phyloP scores from a whole-genome alignment of 2,329 filamentous ascomycete genomes.

The Proliferodiscus dingleyae region DNA sequence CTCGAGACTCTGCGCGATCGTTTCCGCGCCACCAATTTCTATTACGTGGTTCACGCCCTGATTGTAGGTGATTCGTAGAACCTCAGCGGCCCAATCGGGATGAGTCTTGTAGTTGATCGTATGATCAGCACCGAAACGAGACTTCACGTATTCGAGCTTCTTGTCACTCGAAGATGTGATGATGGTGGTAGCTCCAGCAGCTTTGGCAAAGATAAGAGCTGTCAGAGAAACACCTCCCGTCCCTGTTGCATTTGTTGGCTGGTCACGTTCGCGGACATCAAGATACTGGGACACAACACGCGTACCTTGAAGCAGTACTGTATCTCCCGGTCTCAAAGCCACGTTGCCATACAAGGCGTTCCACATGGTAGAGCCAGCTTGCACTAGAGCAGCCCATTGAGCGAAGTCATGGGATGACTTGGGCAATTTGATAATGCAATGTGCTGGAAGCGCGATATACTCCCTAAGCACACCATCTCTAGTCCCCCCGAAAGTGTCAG shows the following conservation, averaged over 20 bases:
- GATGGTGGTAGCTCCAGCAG: constrained; percentile 40
- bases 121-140: constrained; percentile 49
- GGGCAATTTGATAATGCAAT: constrained; percentile 38
- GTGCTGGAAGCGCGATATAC: constrained; percentile 38
- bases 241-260: constrained; percentile 27
- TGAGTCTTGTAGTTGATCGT: constrained; percentile 57
- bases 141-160: constrained; percentile 38
- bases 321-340: constrained; percentile 38
- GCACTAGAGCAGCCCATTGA: constrained; percentile 43
- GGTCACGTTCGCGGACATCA: constrained; percentile 3
- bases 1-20: constrained; percentile 50
- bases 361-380: constrained; percentile 45
- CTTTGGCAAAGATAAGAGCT: constrained; percentile 43
- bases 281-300: constrained; percentile 19
- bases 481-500: constrained; percentile 23
- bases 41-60: constrained; percentile 57
- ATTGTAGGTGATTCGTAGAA: constrained; percentile 42
- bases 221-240: constrained; percentile 44
- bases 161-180: constrained; percentile 46
- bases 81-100: constrained; percentile 55
- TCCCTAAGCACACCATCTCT: constrained; percentile 38
- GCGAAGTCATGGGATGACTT: constrained; percentile 42
- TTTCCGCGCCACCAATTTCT: constrained; percentile 60
- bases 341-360: constrained; percentile 41
- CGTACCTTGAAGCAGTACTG: constrained; percentile 35